These are phyloP conservation scores for Helicocarpus griseus DNA, from an alignment of 2,329 filamentous ascomycete genomes.

Conservation along the genomic window DNA sequence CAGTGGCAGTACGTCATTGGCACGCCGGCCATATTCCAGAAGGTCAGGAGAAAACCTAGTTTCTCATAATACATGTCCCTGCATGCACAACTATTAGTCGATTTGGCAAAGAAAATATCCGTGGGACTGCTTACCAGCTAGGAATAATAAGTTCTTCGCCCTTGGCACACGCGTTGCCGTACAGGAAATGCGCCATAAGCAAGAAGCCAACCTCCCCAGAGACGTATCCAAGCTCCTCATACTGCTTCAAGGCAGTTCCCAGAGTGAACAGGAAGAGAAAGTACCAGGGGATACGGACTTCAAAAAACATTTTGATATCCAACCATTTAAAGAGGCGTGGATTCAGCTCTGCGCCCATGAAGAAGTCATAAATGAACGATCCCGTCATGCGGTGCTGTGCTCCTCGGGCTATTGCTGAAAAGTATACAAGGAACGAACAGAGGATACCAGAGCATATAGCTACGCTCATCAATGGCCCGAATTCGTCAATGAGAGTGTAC, in stretches of 20 bases:
- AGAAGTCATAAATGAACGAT: slow-evolving; percentile 71
- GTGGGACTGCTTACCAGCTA: slow-evolving; percentile 50
- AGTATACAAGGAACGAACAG: slow-evolving; percentile 72
- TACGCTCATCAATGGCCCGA: slow-evolving; percentile 82
- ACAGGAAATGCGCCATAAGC: slow-evolving; percentile 80
- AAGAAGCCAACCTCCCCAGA: slow-evolving; percentile 76
- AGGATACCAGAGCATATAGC: slow-evolving; percentile 87
- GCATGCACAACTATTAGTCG: neutral
- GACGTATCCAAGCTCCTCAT: slow-evolving; percentile 74
- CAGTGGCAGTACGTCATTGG: slow-evolving; percentile 88
- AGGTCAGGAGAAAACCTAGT: slow-evolving; percentile 93
- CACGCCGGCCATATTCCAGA: slow-evolving; percentile 91
- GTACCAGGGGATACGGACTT: slow-evolving; percentile 86
- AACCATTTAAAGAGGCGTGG: slow-evolving; percentile 73
- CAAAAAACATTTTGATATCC: slow-evolving; percentile 92
- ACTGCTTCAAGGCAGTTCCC: slow-evolving; percentile 68
- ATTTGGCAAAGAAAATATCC: neutral
- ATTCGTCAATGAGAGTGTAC: slow-evolving; percentile 88
- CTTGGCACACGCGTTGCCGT: slow-evolving; percentile 85
- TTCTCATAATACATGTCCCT: slow-evolving; percentile 96
- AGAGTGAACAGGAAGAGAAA: slow-evolving; percentile 71
- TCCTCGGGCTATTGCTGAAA: slow-evolving; percentile 70
- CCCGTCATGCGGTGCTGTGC: slow-evolving; percentile 87
- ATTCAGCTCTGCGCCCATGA: slow-evolving; percentile 81
- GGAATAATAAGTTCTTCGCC: slow-evolving; percentile 82